phyloP scores from a whole-genome alignment of 164 flowering plant species.

The Hamamelis virginiana region DNA sequence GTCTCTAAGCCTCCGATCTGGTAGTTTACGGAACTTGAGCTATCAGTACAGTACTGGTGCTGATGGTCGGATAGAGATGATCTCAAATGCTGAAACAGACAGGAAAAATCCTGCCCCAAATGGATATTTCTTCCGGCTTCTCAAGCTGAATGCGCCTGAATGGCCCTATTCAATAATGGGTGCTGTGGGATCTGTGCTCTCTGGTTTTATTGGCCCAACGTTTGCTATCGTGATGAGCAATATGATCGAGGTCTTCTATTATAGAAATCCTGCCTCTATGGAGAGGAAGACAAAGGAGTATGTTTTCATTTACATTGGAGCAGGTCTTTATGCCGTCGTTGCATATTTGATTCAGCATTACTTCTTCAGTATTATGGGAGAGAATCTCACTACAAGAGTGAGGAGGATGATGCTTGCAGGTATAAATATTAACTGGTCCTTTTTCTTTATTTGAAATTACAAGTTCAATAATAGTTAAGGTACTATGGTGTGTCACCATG shows the following conservation, averaged over 20 bases:
- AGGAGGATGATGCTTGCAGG: conserved; percentile 99
- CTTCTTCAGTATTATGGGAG: conserved; percentile 96
- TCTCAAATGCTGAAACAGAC: conserved; percentile 85
- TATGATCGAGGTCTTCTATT: conserved; percentile 99
- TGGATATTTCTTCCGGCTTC: conserved; percentile 77
- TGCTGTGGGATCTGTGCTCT: conserved; percentile 82
- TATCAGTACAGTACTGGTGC: conserved; percentile 94
- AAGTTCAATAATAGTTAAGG: no score
- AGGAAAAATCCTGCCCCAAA: conserved; percentile 78
- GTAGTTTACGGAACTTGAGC: conserved; percentile 89
- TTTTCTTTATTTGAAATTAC: no score
- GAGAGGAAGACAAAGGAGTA: conserved; percentile 85
- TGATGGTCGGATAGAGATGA: conserved; percentile 95
- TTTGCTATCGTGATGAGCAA: conserved; percentile 98
- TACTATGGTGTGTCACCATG: no score
- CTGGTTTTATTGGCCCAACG: conserved; percentile 93
- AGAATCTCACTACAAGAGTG: conserved; percentile 93
- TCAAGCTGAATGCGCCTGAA: conserved; percentile 87
- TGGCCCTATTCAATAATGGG: conserved; percentile 97
- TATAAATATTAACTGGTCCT: conserved; percentile 15
- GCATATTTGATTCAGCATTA: conserved; percentile 93
- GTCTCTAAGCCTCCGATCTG: conserved; percentile 89
- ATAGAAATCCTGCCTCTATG: conserved; percentile 63
- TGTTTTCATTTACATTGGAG: conserved; percentile 89
- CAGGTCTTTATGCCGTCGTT: conserved; percentile 86